Evolutionary conservation across 2,329 filamentous ascomycete genomes (phyloP).

Genomic region (Arachnopeziza araneosa): DNA sequence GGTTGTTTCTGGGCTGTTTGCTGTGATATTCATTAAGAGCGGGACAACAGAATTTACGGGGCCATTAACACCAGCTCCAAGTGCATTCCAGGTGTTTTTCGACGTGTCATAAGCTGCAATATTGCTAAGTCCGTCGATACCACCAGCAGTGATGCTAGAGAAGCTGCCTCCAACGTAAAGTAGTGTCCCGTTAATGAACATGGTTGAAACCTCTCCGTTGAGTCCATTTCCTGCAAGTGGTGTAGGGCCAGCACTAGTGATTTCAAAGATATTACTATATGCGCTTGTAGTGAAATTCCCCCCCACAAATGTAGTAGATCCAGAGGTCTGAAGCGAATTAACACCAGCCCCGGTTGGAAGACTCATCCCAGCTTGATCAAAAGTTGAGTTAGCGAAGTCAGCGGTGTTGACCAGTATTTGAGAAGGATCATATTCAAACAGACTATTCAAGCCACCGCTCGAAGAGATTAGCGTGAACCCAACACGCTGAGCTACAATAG

Average conservation of each 20-base stretch:
- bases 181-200: conserved; percentile 57
- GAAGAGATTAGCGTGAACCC: conserved; percentile 70
- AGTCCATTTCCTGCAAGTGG: conserved; percentile 66
- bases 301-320: conserved; percentile 66
- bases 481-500: conserved; percentile 84
- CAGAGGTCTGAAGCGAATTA: conserved; percentile 58
- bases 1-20: conserved; percentile 61
- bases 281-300: conserved; percentile 73
- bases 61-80: conserved; percentile 84
- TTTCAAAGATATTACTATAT: conserved; percentile 70
- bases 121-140: conserved; percentile 61
- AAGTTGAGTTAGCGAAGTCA: conserved; percentile 64
- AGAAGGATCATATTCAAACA: conserved; percentile 82
- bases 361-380: conserved; percentile 69
- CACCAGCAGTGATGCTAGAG: conserved; percentile 61
- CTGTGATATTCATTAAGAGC: conserved; percentile 72
- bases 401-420: conserved; percentile 50
- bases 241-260: conserved; percentile 58
- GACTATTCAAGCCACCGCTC: conserved; percentile 76
- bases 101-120: conserved; percentile 70
- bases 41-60: conserved; percentile 69
- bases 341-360: conserved; percentile 65
- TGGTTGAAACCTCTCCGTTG: conserved; percentile 68
- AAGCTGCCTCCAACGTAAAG: conserved; percentile 86
- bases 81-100: conserved; percentile 65